These are phyloP conservation scores for Purpureocillium lavendulum DNA, from an alignment of 2,329 filamentous ascomycete genomes.

Conservation along the genomic window DNA sequence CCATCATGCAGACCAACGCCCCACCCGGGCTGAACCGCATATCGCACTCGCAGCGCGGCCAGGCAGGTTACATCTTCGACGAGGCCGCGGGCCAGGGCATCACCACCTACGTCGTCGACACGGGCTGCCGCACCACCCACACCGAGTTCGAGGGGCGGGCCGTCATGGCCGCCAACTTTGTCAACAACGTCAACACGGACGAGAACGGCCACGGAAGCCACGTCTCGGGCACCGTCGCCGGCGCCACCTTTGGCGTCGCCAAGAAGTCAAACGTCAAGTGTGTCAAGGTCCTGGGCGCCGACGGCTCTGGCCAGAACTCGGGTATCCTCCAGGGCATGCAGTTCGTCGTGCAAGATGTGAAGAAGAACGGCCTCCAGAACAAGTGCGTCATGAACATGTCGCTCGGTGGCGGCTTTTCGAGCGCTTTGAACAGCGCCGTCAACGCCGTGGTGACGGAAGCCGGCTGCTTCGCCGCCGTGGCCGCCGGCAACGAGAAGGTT, in stretches of 20 bases:
- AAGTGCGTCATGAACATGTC: constrained; percentile 58
- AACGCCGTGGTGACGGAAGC: constrained; percentile 35
- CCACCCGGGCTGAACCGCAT: constrained; percentile 45
- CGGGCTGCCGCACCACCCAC: constrained; percentile 51
- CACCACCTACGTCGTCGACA: constrained; percentile 57
- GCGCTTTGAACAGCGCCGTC: constrained; percentile 47
- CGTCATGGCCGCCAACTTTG: constrained; percentile 42
- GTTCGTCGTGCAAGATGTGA: constrained; percentile 40
- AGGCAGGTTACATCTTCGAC: constrained; percentile 37
- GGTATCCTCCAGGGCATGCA: constrained; percentile 51
- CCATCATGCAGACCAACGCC: constrained; percentile 43
- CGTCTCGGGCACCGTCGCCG: constrained; percentile 54
- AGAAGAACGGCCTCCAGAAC: constrained; percentile 30
- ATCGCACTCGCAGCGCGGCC: constrained; percentile 31
- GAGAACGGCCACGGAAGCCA: constrained; percentile 58
- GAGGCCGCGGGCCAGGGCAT: constrained; percentile 43
- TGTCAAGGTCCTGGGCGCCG: constrained; percentile 52
- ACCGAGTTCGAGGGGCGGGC: constrained; percentile 48
- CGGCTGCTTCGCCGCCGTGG: constrained; percentile 48
- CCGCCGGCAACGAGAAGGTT: constrained; percentile 49
- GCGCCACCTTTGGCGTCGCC: constrained; percentile 53
- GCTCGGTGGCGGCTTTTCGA: constrained; percentile 40
- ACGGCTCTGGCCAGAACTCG: constrained; percentile 26
- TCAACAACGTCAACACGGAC: constrained; percentile 40
- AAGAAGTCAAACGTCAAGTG: constrained; percentile 45